These are phyloP conservation scores for Bathelium albidoporum DNA, from an alignment of 495 filamentous ascomycete species.

Conservation along the genomic window DNA sequence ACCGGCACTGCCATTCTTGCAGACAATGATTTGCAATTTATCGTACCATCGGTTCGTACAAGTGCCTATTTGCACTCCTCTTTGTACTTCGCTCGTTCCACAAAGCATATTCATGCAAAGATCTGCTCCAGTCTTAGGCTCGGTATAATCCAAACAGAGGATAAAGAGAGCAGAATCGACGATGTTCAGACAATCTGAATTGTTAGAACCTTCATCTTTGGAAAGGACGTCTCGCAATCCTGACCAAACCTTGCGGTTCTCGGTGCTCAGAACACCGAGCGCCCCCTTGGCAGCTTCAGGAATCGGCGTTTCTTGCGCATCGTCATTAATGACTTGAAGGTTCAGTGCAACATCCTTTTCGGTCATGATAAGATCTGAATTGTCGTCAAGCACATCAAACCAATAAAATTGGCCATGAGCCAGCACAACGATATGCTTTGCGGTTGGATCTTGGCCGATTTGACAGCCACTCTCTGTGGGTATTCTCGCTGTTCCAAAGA, in stretches of 20 bases:
- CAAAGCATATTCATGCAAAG: constrained; percentile 98
- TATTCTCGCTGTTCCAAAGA: constrained; percentile 91
- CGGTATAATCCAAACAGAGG: constrained; percentile 83
- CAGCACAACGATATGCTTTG: constrained; percentile 88
- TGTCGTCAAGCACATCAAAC: constrained; percentile 95
- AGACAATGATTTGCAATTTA: constrained; percentile 97
- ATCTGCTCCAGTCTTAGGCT: constrained; percentile 65
- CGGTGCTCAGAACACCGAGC: constrained; percentile 85
- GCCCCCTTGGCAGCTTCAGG: constrained; percentile 91
- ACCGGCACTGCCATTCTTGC: constrained; percentile 93
- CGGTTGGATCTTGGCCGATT: constrained; percentile 81
- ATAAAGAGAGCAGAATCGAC: constrained; percentile 92
- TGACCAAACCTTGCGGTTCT: constrained; percentile 95
- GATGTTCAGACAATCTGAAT: constrained; percentile 85
- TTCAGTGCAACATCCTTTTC: constrained; percentile 92
- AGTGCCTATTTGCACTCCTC: constrained; percentile 90
- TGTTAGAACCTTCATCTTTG: constrained; percentile 78
- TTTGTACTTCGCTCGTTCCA: constrained; percentile 81
- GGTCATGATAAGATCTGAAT: constrained; percentile 91
- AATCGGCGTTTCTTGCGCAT: constrained; percentile 78
- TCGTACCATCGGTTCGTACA: constrained; percentile 99
- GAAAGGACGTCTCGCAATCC: constrained; percentile 81
- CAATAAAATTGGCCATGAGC: constrained; percentile 97
- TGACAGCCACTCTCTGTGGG: constrained; percentile 93
- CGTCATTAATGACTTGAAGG: constrained; percentile 81